These are phyloP conservation scores for Kazachstania bromeliacearum DNA, from an alignment of 805 yeast species.

Conservation along the genomic window DNA sequence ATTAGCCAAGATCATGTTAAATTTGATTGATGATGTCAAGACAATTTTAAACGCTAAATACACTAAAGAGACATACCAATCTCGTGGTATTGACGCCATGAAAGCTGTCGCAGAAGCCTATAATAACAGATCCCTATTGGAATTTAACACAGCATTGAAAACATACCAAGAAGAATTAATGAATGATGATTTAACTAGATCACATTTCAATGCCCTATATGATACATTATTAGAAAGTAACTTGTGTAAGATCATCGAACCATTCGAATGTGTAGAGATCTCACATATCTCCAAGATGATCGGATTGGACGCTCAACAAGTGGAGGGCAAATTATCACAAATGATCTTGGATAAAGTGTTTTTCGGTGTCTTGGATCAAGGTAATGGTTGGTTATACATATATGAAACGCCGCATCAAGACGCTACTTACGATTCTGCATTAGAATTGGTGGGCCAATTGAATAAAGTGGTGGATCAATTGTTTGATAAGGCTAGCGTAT, in stretches of 20 bases:
- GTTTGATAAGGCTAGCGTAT: constrained; percentile 84
- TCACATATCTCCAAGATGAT: constrained; percentile 79
- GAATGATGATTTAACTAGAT: constrained; percentile 77
- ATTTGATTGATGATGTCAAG: constrained; percentile 76
- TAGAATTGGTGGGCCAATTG: constrained; percentile 80
- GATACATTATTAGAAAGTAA: constrained; percentile 91
- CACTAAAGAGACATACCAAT: constrained; percentile 56
- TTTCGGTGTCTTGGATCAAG: constrained; percentile 94
- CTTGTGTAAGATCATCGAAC: constrained; percentile 88
- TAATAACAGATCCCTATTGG: constrained; percentile 79
- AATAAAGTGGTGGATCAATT: constrained; percentile 80
- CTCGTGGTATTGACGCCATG: constrained; percentile 91
- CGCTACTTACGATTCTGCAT: constrained; percentile 77
- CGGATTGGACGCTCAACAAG: constrained; percentile 77
- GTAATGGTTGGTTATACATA: constrained; percentile 92
- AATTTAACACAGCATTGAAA: constrained; percentile 75
- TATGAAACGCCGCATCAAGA: constrained; percentile 85
- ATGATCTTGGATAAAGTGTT: constrained; percentile 96
- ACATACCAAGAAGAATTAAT: constrained; percentile 67
- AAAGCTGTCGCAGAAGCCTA: constrained; percentile 86
- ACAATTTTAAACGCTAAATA: constrained; percentile 66
- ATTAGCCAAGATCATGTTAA: constrained; percentile 86
- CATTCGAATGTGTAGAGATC: constrained; percentile 92
- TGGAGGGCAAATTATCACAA: constrained; percentile 89
- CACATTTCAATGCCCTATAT: constrained; percentile 86